phyloP scores from a whole-genome alignment of 306 rosid species.

The Cicer arietinum region DNA sequence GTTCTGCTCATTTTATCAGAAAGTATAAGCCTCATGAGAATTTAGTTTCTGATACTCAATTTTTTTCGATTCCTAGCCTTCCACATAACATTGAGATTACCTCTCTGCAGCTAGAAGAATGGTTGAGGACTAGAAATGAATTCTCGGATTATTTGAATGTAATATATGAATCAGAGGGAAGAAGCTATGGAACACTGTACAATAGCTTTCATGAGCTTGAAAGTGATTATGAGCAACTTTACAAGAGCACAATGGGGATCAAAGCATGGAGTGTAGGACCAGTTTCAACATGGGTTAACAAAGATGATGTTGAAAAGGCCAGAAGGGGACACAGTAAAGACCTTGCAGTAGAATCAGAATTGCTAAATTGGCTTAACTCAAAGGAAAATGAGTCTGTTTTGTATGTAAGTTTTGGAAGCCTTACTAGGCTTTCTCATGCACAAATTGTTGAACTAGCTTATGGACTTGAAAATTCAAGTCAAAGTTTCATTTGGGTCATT shows the following conservation, averaged over 20 bases:
- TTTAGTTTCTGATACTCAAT: slow-evolving; percentile 24
- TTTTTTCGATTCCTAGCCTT: slow-evolving; percentile 41
- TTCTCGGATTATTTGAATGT: not conserved
- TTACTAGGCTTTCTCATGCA: slow-evolving; percentile 25
- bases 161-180: slow-evolving; percentile 39
- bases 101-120: slow-evolving; percentile 37
- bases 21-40: slow-evolving; percentile 45
- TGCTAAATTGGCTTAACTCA: slow-evolving; percentile 42
- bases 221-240: slow-evolving; percentile 42
- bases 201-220: slow-evolving; percentile 49
- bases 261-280: slow-evolving; percentile 50
- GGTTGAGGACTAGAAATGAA: not conserved
- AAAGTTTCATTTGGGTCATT: slow-evolving; percentile 41
- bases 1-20: slow-evolving; percentile 8
- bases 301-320: not conserved
- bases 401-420: slow-evolving; percentile 47
- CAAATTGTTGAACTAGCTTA: slow-evolving; percentile 42
- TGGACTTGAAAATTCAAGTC: slow-evolving; percentile 42
- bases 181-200: slow-evolving; percentile 45
- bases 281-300: slow-evolving; percentile 38
- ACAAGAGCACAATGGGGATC: slow-evolving; percentile 28
- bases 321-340: not conserved
- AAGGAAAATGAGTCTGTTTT: slow-evolving; percentile 32
- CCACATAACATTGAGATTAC: slow-evolving; percentile 39
- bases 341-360: slow-evolving; percentile 6